phyloP scores from a whole-genome alignment of 352 stramenopile genomes.

The Phytophthora pini region DNA sequence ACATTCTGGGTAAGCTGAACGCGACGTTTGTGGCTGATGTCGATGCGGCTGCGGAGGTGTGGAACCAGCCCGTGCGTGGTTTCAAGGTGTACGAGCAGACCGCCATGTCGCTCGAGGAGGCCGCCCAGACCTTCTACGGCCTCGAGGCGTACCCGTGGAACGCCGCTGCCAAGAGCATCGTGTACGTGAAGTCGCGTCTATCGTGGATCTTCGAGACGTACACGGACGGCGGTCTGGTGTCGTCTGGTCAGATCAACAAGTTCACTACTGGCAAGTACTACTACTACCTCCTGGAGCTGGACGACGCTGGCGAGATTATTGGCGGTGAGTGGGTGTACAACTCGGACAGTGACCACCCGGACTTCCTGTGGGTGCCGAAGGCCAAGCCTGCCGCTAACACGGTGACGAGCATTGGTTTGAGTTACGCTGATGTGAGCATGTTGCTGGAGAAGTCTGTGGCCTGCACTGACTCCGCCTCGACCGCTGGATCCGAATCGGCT shows the following conservation, averaged over 20 bases:
- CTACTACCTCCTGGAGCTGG: slow-evolving; percentile 51
- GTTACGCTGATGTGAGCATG: slow-evolving; percentile 28
- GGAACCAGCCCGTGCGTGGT: slow-evolving; percentile 62
- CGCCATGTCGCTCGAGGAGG: slow-evolving; percentile 38
- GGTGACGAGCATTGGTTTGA: slow-evolving; percentile 27
- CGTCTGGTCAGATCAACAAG: slow-evolving; percentile 19
- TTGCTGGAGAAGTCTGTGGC: slow-evolving; percentile 21
- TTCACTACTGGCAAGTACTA: slow-evolving; percentile 39
- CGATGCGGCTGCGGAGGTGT: slow-evolving; percentile 40
- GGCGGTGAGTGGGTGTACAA: slow-evolving; percentile 49
- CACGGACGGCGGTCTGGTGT: slow-evolving; percentile 41
- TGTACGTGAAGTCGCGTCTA: slow-evolving; percentile 49
- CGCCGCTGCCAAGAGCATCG: slow-evolving; percentile 38
- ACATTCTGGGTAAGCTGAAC: slow-evolving; percentile 49
- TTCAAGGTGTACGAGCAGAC: slow-evolving; percentile 53
- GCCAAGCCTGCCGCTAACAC: slow-evolving; percentile 31
- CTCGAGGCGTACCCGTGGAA: slow-evolving; percentile 60
- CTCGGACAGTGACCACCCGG: slow-evolving; percentile 40
- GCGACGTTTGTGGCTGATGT: slow-evolving; percentile 57
- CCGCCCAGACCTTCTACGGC: slow-evolving; percentile 42
- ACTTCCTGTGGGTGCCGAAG: slow-evolving; percentile 47
- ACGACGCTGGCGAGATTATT: slow-evolving; percentile 37
- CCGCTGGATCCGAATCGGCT: slow-evolving; percentile 1
- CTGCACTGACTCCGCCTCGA: slow-evolving; percentile 15
- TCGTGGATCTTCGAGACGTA: slow-evolving; percentile 51